A percentile compares a stretch with the other conserved stretches of the same genome.
Conservation (phyloP, 2,329 filamentous ascomycete species). For the Aspergillus japonicus region DNA sequence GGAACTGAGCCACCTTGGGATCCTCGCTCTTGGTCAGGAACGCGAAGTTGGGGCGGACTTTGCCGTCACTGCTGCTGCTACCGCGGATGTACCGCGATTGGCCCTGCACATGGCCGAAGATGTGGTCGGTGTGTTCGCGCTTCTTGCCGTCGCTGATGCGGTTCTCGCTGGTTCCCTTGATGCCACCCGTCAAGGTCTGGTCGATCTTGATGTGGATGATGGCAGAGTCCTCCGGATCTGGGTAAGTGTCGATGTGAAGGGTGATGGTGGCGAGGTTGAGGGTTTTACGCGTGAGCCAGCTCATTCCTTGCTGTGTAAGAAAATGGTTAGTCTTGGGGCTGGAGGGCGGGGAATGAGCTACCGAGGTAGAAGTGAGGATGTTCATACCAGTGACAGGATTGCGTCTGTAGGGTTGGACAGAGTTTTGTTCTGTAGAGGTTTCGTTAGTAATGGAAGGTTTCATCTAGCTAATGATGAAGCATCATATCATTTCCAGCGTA, state of each 20-base stretch:
- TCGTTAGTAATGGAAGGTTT: slow-evolving; percentile 1
- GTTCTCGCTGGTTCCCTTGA: slow-evolving; percentile 64
- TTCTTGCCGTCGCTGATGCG: slow-evolving; percentile 58
- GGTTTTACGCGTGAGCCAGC: slow-evolving; percentile 71
- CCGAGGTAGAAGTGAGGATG: neutral
- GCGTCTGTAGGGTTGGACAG: slow-evolving; percentile 69
- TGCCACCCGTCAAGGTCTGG: slow-evolving; percentile 68
- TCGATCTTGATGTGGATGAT: slow-evolving; percentile 67
- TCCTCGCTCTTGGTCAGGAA: slow-evolving; percentile 43
- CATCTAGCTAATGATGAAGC: slow-evolving; percentile 22
- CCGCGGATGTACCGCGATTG: slow-evolving; percentile 53
- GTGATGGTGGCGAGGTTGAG: slow-evolving; percentile 69
- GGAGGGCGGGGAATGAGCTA: too few relatives aligned
- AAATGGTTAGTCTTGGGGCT: neutral
- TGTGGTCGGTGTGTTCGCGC: slow-evolving; percentile 70
- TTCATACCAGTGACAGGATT: slow-evolving; percentile 60
- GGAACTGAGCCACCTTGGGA: slow-evolving; percentile 37
- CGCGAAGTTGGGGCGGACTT: slow-evolving; percentile 36
- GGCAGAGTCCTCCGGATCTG: slow-evolving; percentile 40
- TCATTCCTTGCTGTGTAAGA: slow-evolving; percentile 59
- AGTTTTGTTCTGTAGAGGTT: slow-evolving; percentile 63
- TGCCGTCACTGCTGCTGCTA: slow-evolving; percentile 37
- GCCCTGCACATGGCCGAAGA: slow-evolving; percentile 72
- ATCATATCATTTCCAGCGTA: slow-evolving; percentile 35
- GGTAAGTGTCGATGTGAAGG: slow-evolving; percentile 60